Conservation (phyloP, 2,329 filamentous ascomycete species). For the Reticulascus tulasneorum region DNA sequence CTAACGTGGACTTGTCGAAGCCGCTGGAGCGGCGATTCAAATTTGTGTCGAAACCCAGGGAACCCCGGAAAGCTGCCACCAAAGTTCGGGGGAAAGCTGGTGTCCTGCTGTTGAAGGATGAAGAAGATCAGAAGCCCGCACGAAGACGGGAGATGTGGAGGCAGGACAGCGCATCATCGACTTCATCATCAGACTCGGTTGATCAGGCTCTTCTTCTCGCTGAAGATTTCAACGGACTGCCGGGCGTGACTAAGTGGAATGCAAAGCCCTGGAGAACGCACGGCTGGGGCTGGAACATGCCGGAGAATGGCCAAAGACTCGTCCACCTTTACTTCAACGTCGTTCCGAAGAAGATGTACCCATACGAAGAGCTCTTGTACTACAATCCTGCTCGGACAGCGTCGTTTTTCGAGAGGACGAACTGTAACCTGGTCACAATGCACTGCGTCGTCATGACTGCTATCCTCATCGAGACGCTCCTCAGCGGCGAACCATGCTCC, state of each 20-base stretch:
- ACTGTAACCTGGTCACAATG: slow-evolving; percentile 20
- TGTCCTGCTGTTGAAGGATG: no score
- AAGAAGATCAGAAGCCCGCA: no score
- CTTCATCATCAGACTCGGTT: background rate
- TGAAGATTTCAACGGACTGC: no score
- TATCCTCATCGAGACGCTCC: slow-evolving; percentile 20
- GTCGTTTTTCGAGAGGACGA: slow-evolving; percentile 22
- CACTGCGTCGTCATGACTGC: slow-evolving; percentile 27
- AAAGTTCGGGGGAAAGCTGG: no score
- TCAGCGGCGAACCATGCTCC: slow-evolving; percentile 12
- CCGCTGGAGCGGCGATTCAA: slow-evolving; percentile 19
- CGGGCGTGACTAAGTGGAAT: no score
- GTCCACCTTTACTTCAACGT: slow-evolving; percentile 23
- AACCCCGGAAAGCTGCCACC: background rate
- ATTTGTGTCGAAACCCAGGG: slow-evolving; percentile 19
- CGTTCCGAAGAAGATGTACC: slow-evolving; percentile 26
- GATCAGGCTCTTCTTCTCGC: no score
- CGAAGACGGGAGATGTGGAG: background rate
- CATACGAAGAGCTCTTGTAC: slow-evolving; percentile 25
- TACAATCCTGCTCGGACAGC: slow-evolving; percentile 23
- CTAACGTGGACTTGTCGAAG: slow-evolving; percentile 3
- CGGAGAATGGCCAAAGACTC: slow-evolving; percentile 20
- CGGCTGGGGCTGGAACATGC: slow-evolving; percentile 1
- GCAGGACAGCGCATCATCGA: no score
- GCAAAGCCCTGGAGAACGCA: no score